Evolutionary conservation across 163 green algal species (phyloP).

Genomic region (Trebouxia gelatinosa): DNA sequence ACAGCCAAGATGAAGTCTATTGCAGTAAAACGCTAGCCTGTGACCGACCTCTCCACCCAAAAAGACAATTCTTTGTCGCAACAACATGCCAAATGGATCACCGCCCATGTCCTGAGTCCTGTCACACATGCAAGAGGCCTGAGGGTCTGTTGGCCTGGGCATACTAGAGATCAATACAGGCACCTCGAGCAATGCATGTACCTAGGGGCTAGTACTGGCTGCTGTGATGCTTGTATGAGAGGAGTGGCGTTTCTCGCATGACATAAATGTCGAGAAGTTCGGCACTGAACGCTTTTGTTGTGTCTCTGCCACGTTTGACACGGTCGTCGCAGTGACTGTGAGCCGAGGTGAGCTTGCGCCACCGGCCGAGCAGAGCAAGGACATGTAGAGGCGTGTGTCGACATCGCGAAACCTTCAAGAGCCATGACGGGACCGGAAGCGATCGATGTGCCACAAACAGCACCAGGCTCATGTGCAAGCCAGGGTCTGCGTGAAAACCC

Average conservation of each 20-base stretch:
- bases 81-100: constrained; percentile 95
- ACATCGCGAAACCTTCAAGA: too few relatives aligned
- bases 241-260: neutral
- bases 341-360: neutral
- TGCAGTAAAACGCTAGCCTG: neutral
- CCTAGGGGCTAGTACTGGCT: constrained; percentile 12
- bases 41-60: constrained; percentile 78
- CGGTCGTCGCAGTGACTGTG: neutral
- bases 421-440: too few relatives aligned
- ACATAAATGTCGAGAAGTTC: neutral
- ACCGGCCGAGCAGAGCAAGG: neutral
- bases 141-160: neutral
- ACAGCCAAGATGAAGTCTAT: too few relatives aligned
- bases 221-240: neutral
- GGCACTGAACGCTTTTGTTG: neutral
- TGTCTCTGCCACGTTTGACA: neutral
- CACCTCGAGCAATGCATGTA: too few relatives aligned
- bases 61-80: constrained; percentile 96
- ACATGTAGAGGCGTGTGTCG: too few relatives aligned
- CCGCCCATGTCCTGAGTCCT: constrained; percentile 88
- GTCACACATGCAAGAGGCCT: neutral
- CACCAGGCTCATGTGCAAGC: too few relatives aligned
- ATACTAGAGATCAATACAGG: neutral
- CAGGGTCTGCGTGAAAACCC: too few relatives aligned
- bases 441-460: too few relatives aligned